A percentile compares a stretch with the other conserved stretches of the same genome.
phyloP scores from a whole-genome alignment of 768 basidiomycete species.

The Lactifluus hygrophoroides region DNA sequence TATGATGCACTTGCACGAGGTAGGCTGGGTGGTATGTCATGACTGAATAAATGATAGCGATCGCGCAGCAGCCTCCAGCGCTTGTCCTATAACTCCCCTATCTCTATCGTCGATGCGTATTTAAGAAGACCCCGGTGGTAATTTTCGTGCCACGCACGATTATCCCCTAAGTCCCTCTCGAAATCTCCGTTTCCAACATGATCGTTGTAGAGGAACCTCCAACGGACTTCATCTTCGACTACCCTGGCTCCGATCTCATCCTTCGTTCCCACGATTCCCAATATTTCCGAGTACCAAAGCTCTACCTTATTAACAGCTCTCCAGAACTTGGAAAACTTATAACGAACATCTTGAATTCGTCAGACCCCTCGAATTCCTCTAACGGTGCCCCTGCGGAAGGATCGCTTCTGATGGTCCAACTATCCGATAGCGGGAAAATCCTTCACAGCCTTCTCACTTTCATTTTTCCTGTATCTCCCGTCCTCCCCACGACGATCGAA shows the following conservation, averaged over 20 bases:
- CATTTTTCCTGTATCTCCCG: background rate
- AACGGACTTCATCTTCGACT: background rate
- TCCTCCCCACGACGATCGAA: background rate
- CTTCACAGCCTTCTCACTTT: conserved; percentile 52
- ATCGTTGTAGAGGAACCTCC: background rate
- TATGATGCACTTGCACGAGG: no score
- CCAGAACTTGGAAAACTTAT: conserved; percentile 27
- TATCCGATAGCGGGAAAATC: conserved; percentile 23
- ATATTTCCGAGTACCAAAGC: conserved; percentile 37
- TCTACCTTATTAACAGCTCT: conserved; percentile 35
- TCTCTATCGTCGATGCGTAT: no score
- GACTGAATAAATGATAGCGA: no score
- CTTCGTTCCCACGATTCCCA: conserved; percentile 36
- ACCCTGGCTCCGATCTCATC: conserved; percentile 35
- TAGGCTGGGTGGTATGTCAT: no score
- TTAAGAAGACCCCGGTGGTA: no score
- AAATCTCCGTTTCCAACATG: background rate
- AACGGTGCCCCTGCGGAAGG: no score
- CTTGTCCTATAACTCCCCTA: no score
- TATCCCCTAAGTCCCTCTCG: no score
- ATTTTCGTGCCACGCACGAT: no score
- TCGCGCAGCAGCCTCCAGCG: no score
- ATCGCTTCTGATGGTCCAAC: no score
- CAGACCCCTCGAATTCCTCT: no score
- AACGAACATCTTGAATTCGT: conserved; percentile 11